Base-by-base conservation (phyloP, 805 yeast genomes). In the Candida krabiensis region DNA sequence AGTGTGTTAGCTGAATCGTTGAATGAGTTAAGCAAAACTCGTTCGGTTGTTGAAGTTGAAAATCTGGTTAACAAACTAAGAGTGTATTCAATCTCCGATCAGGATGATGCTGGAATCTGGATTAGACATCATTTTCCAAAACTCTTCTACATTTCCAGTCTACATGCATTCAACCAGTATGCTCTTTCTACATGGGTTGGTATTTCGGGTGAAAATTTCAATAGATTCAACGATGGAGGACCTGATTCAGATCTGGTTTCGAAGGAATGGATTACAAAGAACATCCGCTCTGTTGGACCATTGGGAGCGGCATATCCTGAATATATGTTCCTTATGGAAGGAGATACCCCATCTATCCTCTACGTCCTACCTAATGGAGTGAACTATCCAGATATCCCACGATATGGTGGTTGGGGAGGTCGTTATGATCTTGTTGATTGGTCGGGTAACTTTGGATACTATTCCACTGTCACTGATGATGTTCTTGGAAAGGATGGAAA, bases 371-470 rank as follows among this genome's bases (percentile, higher is more conserved):
- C 65, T 11, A 61, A 61, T 38, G 65, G 65, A 8, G 40, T 61
- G 25, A 53, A 52, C 26, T 46, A 41, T 23, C 63, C 63, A 14
- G 44, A 42, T 8, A 47, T 53, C 33, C 65, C 66, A 19, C 52
- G 50, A 23, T 57, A 42, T 36, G 65, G 66, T 16, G 58, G 61
- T n/a, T 61, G 66, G 66, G 64, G 66, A 33, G 64, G 65, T 16
- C 54, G 65, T 32, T 61, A 53, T 38, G 44, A 36, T 14, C 33
- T 49, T 13, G 14, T 33, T 9, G 64, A 58, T 35, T 33, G 47
- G 21, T 41, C 55, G n/a, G 50, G 47, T 3, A 34, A 40, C 2
- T 46, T 33, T 31, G 33, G 39, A 29, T 55, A 50, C 35, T 56
- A 53, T 40, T 50, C 51, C 14, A 63, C 56, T 38, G 43, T 50